A percentile compares a stretch with the other conserved stretches of the same genome.
These are phyloP conservation scores for Maudiozyma turicensis DNA, from an alignment of 805 yeast species.

Conservation along the genomic window DNA sequence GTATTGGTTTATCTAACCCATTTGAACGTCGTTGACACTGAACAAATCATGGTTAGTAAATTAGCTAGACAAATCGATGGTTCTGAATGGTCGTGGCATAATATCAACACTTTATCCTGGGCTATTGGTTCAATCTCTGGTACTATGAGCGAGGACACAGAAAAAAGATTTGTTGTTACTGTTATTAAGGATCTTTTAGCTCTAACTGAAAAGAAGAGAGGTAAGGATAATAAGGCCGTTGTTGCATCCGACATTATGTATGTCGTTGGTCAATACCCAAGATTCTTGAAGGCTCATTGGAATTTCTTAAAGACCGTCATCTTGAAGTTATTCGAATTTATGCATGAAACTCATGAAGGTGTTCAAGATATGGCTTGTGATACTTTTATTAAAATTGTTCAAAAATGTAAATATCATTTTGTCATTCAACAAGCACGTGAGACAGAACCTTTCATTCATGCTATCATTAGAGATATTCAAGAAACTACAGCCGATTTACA, in stretches of 20 bases:
- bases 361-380: constrained; percentile 99
- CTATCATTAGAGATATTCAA: constrained; percentile 75
- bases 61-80: constrained; percentile 90
- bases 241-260: constrained; percentile 99
- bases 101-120: constrained; percentile 96
- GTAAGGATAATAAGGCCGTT: constrained; percentile 96
- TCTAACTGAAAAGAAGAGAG: constrained; percentile 90
- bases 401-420: constrained; percentile 91
- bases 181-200: constrained; percentile 89
- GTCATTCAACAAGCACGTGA: constrained; percentile 82
- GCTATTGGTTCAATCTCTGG: constrained; percentile 99
- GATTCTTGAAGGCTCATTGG: constrained; percentile 97
- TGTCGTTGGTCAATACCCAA: constrained; percentile 97
- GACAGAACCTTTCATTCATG: constrained; percentile 82
- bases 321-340: constrained; percentile 89
- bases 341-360: constrained; percentile 99
- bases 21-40: constrained; percentile 88
- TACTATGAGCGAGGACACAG: constrained; percentile 97
- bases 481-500: constrained; percentile 82
- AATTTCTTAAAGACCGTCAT: constrained; percentile 92
- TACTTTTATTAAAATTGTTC: constrained; percentile 91
- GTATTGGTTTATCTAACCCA: constrained; percentile 92
- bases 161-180: constrained; percentile 83
- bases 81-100: constrained; percentile 98
- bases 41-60: constrained; percentile 85